These are phyloP conservation scores for Trichosporon sp. DNA, from an alignment of 1,284 basidiomycete genomes.

Conservation along the genomic window DNA sequence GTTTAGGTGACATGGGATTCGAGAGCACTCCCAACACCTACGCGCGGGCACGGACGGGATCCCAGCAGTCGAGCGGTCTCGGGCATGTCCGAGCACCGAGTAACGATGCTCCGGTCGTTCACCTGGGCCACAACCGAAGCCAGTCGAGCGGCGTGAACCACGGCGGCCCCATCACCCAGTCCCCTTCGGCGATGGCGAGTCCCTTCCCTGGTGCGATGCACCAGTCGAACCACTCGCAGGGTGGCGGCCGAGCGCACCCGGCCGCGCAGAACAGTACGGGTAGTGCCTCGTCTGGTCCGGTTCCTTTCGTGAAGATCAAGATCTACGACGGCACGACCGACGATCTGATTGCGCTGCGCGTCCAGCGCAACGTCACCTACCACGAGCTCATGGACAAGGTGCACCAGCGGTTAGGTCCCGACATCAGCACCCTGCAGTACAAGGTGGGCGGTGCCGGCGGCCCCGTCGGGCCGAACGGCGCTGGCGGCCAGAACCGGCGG, in stretches of 20 bases:
- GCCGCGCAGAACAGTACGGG: conserved; percentile 4
- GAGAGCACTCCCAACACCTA: not conserved
- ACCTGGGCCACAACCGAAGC: not conserved
- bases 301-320: conserved; percentile 94
- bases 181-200: conserved; percentile 5
- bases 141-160: conserved; percentile 2
- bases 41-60: not conserved
- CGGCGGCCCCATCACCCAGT: not conserved
- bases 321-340: conserved; percentile 88
- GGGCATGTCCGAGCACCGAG: not conserved
- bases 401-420: conserved; percentile 72
- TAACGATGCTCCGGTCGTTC: not conserved
- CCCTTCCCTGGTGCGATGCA: conserved; percentile 9
- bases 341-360: conserved; percentile 94
- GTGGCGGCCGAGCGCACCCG: not conserved
- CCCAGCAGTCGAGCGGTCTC: not conserved
- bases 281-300: not conserved
- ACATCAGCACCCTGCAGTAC: conserved; percentile 67
- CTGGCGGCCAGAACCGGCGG: conserved; percentile 48
- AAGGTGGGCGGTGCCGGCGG: conserved; percentile 60
- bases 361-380: conserved; percentile 85
- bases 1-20: conserved; percentile 30
- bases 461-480: conserved; percentile 13
- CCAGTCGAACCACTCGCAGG: not conserved
- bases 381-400: conserved; percentile 86